Conservation (phyloP, 2,329 filamentous ascomycete genomes). For the Thielaviopsis euricoi region DNA sequence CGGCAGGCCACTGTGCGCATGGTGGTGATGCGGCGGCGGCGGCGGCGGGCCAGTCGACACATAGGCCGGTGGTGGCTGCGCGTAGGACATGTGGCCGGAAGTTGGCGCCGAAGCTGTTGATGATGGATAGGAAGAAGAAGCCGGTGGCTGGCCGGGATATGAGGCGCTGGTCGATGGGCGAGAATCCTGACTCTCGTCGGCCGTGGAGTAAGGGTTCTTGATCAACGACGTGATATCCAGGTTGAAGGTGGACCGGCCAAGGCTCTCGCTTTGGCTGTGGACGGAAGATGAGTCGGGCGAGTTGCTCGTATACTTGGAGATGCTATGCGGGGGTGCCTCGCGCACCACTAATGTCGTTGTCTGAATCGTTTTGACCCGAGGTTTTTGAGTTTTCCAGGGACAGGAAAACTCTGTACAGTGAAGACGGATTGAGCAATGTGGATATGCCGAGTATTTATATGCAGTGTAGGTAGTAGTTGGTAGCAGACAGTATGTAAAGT, state of each 20-base stretch:
- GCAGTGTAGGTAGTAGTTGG: no score
- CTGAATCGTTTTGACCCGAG: slow-evolving; percentile 1
- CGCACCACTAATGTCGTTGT: slow-evolving; percentile 10
- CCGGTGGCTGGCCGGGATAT: slow-evolving; percentile 14
- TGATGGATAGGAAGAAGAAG: slow-evolving; percentile 14
- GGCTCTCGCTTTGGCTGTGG: neutral
- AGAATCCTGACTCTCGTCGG: slow-evolving; percentile 45
- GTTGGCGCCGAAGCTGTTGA: slow-evolving; percentile 10
- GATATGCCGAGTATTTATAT: no score
- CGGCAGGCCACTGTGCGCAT: slow-evolving; percentile 11
- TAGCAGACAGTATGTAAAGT: no score
- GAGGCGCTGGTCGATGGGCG: slow-evolving; percentile 17
- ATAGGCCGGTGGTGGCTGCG: slow-evolving; percentile 10
- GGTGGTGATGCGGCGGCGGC: slow-evolving; percentile 17
- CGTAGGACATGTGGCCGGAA: slow-evolving; percentile 10
- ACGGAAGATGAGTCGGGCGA: neutral
- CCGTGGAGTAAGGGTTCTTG: slow-evolving; percentile 49
- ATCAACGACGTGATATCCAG: slow-evolving; percentile 92
- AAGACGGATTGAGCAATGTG: neutral
- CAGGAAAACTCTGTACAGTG: neutral
- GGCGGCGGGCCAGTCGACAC: slow-evolving; percentile 10
- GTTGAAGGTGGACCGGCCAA: slow-evolving; percentile 37
- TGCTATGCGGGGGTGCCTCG: slow-evolving; percentile 8
- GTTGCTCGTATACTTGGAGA: neutral
- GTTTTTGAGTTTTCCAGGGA: neutral